Evolutionary conservation across 495 filamentous ascomycete species (phyloP).

Genomic region (Cenococcum geophilum): DNA sequence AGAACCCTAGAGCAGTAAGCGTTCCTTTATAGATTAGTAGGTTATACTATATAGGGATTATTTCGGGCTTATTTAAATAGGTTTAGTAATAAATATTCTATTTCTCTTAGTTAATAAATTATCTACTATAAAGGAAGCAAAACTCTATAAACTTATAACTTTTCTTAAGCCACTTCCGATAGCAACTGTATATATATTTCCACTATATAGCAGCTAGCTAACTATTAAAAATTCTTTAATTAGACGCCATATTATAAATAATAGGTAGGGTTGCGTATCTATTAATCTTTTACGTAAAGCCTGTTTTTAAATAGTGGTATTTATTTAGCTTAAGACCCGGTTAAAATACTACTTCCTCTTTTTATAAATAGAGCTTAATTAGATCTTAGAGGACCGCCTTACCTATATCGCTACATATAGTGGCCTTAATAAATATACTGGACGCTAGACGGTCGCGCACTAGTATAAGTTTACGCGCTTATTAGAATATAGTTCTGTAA

Average conservation of each 20-base stretch:
- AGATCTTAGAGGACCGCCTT: slow-evolving; percentile 14
- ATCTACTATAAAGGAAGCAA: slow-evolving; percentile 5
- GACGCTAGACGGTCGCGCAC: slow-evolving; percentile 26
- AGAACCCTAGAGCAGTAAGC: slow-evolving; percentile 10
- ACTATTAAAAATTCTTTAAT: no score
- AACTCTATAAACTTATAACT: slow-evolving; percentile 6
- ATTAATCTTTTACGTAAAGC: not conserved
- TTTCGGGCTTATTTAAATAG: slow-evolving; percentile 12
- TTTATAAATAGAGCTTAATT: no score
- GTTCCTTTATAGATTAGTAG: slow-evolving; percentile 10
- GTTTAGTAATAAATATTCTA: slow-evolving; percentile 8
- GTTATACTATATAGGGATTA: slow-evolving; percentile 6
- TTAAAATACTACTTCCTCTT: slow-evolving; percentile 7
- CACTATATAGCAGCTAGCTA: slow-evolving; percentile 2
- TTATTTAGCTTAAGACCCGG: slow-evolving; percentile 6
- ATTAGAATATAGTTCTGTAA: slow-evolving; percentile 23
- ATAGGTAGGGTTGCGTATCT: not conserved
- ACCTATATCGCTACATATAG: slow-evolving; percentile 13
- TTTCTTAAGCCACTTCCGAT: slow-evolving; percentile 8
- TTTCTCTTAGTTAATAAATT: slow-evolving; percentile 1
- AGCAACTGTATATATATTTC: slow-evolving; percentile 6
- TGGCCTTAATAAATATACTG: slow-evolving; percentile 26
- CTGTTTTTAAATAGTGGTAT: not conserved
- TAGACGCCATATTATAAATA: no score
- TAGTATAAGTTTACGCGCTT: slow-evolving; percentile 20